These are phyloP conservation scores for Acanthamoeba sp. DNA, from an alignment of 208 protist species.

Conservation along the genomic window DNA sequence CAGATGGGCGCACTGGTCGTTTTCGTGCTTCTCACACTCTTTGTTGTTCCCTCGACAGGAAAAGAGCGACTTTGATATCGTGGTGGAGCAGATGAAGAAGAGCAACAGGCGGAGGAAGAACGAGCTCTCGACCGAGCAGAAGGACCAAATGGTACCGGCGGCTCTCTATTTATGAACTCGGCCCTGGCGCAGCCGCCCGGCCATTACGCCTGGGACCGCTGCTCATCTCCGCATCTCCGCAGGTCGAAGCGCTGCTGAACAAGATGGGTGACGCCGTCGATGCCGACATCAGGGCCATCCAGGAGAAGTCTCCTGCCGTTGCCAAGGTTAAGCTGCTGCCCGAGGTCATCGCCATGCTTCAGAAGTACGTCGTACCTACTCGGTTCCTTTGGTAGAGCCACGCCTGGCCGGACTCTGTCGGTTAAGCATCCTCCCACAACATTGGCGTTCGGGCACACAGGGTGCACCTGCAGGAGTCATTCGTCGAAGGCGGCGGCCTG, in stretches of 20 bases:
- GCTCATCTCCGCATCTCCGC: background rate
- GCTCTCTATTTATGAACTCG: background rate
- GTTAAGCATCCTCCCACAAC: background rate
- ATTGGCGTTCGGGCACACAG: background rate
- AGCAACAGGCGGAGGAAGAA: slow-evolving; percentile 37
- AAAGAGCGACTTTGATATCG: slow-evolving; percentile 35
- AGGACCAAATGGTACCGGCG: slow-evolving; percentile 1
- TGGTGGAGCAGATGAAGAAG: slow-evolving; percentile 68
- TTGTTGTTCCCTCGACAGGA: background rate
- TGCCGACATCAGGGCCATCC: slow-evolving; percentile 3
- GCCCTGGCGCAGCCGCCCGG: background rate
- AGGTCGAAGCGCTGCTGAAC: background rate
- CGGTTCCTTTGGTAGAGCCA: no score
- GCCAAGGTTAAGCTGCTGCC: slow-evolving; percentile 62
- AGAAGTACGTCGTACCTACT: slow-evolving; percentile 2
- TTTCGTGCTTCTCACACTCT: background rate
- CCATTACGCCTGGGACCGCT: background rate
- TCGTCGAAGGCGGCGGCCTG: slow-evolving; percentile 5
- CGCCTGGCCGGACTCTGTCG: no score
- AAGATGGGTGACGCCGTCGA: slow-evolving; percentile 65
- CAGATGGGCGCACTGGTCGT: background rate
- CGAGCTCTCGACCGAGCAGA: background rate
- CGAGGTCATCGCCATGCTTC: slow-evolving; percentile 45
- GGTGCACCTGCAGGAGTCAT: slow-evolving; percentile 41
- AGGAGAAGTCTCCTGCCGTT: background rate